Conservation (phyloP, 192 early-diverging fungal genomes). For the Coemansia sp. region DNA sequence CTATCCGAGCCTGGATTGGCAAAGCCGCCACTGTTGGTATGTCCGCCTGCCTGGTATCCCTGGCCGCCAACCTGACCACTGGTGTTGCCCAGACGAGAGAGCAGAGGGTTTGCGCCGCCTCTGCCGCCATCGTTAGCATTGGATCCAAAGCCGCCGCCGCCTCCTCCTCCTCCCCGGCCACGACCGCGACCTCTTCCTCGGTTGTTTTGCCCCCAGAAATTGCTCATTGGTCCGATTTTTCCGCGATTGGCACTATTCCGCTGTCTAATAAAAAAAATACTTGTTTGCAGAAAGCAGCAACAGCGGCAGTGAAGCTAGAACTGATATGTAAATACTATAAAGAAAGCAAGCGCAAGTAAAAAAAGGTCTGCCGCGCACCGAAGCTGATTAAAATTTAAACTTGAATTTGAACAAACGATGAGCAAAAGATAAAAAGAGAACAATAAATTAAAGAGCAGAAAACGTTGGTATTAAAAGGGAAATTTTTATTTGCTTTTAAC, state of each 20-base stretch:
- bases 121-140: background rate
- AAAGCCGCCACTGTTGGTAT: background rate
- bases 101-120: conserved; percentile 24
- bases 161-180: conserved; percentile 27
- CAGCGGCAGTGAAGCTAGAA: no score
- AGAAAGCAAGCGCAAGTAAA: background rate
- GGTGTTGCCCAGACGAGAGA: conserved; percentile 28
- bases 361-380: background rate
- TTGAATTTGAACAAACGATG: background rate
- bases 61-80: conserved; percentile 5
- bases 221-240: conserved; percentile 13
- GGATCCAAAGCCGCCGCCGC: conserved; percentile 14
- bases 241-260: background rate
- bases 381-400: no score
- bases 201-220: conserved; percentile 16
- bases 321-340: no score
- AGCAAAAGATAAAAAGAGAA: background rate
- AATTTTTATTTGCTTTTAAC: background rate
- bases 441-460: background rate
- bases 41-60: background rate
- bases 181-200: conserved; percentile 41
- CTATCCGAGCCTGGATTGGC: background rate
- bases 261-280: conserved; percentile 1
- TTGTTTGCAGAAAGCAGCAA: background rate
- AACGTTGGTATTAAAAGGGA: background rate